phyloP scores from a whole-genome alignment of 805 yeast species.

The Wickerhamiella hasegawae region DNA sequence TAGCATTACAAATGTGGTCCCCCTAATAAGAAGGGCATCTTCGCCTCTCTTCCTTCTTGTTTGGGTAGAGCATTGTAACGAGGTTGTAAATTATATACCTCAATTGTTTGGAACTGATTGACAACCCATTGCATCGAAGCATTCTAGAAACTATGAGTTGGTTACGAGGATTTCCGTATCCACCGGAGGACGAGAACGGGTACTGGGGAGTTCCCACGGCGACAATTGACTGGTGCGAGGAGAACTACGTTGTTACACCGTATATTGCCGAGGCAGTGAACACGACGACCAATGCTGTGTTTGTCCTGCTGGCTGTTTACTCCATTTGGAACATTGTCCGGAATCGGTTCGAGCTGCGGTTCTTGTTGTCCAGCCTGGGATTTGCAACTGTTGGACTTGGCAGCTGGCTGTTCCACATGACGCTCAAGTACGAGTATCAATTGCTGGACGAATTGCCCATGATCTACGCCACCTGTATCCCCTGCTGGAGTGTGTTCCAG shows the following conservation, averaged over 20 bases:
- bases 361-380: conserved; percentile 56
- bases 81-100: too few relatives aligned
- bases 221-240: conserved; percentile 99
- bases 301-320: conserved; percentile 37
- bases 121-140: too few relatives aligned
- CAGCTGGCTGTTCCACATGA: conserved; percentile 93
- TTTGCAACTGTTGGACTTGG: conserved; percentile 86
- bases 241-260: conserved; percentile 73
- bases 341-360: conserved; percentile 54
- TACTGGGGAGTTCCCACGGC: conserved; percentile 38
- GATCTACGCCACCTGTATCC: conserved; percentile 95
- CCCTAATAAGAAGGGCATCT: too few relatives aligned
- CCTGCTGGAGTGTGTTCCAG: conserved; percentile 70
- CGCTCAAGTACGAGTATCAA: conserved; percentile 77
- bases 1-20: too few relatives aligned
- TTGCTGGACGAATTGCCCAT: conserved; percentile 90
- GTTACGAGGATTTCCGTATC: neutral
- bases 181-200: conserved; percentile 10
- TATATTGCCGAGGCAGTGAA: conserved; percentile 86
- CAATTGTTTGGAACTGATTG: too few relatives aligned
- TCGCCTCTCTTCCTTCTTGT: too few relatives aligned
- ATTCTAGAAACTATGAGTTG: too few relatives aligned
- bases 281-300: conserved; percentile 57
- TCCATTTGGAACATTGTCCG: conserved; percentile 44
- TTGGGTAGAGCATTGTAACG: too few relatives aligned